These are phyloP conservation scores for Alloteropsis semialata DNA, from an alignment of 176 grass and related monocot species.

Conservation along the genomic window DNA sequence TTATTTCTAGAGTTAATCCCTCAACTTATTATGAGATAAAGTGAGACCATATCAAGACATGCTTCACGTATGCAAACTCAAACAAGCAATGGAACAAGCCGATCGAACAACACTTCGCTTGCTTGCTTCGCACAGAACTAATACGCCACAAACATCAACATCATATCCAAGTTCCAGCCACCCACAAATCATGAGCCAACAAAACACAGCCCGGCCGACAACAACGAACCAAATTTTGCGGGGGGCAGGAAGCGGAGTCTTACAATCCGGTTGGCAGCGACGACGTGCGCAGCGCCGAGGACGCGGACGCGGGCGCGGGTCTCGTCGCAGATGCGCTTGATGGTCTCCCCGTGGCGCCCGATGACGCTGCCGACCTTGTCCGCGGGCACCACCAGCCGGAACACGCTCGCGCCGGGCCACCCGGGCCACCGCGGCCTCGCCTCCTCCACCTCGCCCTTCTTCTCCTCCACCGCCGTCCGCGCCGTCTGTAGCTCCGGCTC, in stretches of 20 bases:
- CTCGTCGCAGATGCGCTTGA: slow-evolving; percentile 69
- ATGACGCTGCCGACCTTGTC: slow-evolving; percentile 70
- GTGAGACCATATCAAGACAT: too few species aligned
- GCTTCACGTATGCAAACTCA: neutral
- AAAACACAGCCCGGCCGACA: neutral
- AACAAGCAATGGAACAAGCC: neutral
- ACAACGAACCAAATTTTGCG: neutral
- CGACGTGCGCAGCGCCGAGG: slow-evolving; percentile 41
- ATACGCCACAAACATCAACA: neutral
- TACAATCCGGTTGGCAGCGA: slow-evolving; percentile 46
- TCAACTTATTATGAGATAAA: too few species aligned
- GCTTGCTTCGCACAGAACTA: neutral
- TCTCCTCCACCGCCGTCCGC: too few species aligned
- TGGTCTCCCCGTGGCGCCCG: slow-evolving; percentile 57
- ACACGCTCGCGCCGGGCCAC: slow-evolving; percentile 66
- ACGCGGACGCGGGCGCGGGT: slow-evolving; percentile 66
- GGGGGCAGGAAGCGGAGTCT: neutral
- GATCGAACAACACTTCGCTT: neutral
- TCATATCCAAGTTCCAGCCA: neutral
- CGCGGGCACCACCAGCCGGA: slow-evolving; percentile 61
- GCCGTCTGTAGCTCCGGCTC: neutral
- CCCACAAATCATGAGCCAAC: neutral
- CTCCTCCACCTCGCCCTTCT: neutral
- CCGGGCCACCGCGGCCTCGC: slow-evolving; percentile 57
- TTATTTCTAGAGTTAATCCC: too few species aligned